These are phyloP conservation scores for Fraxinus platypoda DNA, from an alignment of 305 asterid genomes.

Conservation along the genomic window DNA sequence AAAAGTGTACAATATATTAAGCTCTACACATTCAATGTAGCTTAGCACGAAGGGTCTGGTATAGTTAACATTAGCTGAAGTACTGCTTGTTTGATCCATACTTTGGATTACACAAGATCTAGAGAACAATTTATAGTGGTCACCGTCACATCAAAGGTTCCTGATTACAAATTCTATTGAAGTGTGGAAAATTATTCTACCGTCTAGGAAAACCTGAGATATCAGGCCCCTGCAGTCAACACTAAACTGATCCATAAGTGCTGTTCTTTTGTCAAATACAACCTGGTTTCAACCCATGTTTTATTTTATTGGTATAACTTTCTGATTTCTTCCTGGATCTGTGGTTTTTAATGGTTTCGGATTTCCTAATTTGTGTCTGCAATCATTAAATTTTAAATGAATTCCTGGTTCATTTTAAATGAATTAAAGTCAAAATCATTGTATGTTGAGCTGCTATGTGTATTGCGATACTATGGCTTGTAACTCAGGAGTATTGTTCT, in stretches of 20 bases:
- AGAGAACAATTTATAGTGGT: neutral
- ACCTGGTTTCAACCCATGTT: neutral
- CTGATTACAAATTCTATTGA: neutral
- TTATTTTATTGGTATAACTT: neutral
- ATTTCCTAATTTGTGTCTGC: neutral
- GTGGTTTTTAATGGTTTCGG: neutral
- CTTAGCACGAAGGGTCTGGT: neutral
- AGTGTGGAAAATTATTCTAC: neutral
- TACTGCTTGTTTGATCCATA: neutral
- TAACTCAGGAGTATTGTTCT: neutral
- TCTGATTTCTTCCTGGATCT: neutral
- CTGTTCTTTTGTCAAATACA: neutral
- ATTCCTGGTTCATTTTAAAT: neutral
- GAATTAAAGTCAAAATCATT: neutral
- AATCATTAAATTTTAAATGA: neutral
- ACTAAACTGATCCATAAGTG: neutral
- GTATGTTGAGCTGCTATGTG: neutral
- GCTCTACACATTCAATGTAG: neutral
- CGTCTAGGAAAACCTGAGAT: neutral
- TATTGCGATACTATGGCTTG: neutral
- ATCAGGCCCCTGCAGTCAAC: neutral
- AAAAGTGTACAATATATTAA: too few relatives aligned
- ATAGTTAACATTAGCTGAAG: neutral
- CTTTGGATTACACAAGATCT: neutral
- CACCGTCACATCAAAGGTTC: neutral